Evolutionary conservation across 805 yeast genomes (phyloP), one percentile per base, ranked within the genome.

Genomic region (Metschnikowia arizonensis): DNA sequence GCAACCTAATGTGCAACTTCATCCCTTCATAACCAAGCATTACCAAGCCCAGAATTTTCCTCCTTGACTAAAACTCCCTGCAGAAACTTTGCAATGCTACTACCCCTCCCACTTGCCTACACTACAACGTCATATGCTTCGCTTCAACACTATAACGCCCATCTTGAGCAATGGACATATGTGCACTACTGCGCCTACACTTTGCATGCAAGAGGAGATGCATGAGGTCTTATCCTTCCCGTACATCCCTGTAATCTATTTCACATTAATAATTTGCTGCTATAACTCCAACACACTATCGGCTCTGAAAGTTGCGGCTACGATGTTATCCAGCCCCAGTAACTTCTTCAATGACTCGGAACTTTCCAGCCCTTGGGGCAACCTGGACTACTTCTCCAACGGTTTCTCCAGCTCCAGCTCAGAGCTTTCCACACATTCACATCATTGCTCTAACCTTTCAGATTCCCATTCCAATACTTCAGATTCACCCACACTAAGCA

Each of bases 361-460:
- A 11, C 35, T 24, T 34, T 30, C 33, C 15, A 41, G 44, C 23
- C 24, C 33, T 23, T 26, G 33, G 39, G 33, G 31, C 29, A 23
- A 21, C 6, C 36, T 23, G 33, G 33, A 33, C 23, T 33, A n/a
- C 33, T 21, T 18, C 33, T 26, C 33, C 34, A 33, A 34, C 32
- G 31, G 26, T 26, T n/a, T 37, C 15, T 40, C 49, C 10, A 40
- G 49, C 46, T 33, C 49, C 36, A 41, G 49, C 38, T 49, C 52
- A 7, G 52, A 41, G 17, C 52, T 49, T 49, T 43, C 52, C n/a
- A 31, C 45, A 19, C 39, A 36, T 39, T 48, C 51, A 24, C 47
- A 33, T 21, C 29, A 14, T 15, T 35, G 40, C 47, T 35, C 45
- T 35, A 47, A 44, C 45, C 24, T 21, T 42, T 39, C 51, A 23